phyloP scores from a whole-genome alignment of 768 basidiomycete species.

The Xerocomus brunneocitrinus region DNA sequence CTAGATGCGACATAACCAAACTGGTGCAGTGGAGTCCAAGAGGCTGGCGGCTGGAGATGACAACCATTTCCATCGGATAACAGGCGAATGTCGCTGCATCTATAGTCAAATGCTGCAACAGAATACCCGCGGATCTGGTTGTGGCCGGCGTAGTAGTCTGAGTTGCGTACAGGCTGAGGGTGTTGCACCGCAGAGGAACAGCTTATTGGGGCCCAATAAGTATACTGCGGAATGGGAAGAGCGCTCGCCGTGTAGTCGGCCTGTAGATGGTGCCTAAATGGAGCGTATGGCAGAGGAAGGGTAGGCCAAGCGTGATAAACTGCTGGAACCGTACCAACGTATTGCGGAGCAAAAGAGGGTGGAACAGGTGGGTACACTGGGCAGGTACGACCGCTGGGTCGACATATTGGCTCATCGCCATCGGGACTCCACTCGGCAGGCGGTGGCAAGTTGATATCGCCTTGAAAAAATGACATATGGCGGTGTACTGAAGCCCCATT shows the following conservation, averaged over 20 bases:
- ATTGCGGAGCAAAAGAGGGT: constrained; percentile 40
- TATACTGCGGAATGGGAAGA: constrained; percentile 14
- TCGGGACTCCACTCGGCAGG: constrained; percentile 81
- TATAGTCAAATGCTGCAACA: constrained; percentile 53
- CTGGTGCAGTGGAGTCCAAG: constrained; percentile 42
- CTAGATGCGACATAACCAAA: constrained; percentile 39
- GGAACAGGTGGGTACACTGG: constrained; percentile 66
- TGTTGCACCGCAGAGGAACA: constrained; percentile 43
- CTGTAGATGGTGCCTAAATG: constrained; percentile 21
- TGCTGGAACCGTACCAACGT: constrained; percentile 28
- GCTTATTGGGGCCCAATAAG: constrained; percentile 22
- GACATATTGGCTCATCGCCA: constrained; percentile 69
- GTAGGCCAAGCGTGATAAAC: constrained; percentile 29
- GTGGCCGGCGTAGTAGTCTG: constrained; percentile 43
- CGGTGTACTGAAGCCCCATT: constrained; percentile 1
- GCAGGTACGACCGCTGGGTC: constrained; percentile 46
- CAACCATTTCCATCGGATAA: constrained; percentile 39
- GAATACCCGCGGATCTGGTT: constrained; percentile 58
- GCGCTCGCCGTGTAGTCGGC: constrained; percentile 11
- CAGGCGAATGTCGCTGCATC: constrained; percentile 44
- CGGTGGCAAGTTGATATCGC: constrained; percentile 49
- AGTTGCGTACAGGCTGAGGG: constrained; percentile 53
- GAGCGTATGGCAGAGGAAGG: constrained; percentile 10
- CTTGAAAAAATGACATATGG: constrained; percentile 8
- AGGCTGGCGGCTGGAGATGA: constrained; percentile 34